Percentiles rank a stretch among this genome's conserved stretches.
These are phyloP conservation scores for Luvunga scandens DNA, from an alignment of 345 rosid genomes.

Conservation along the genomic window DNA sequence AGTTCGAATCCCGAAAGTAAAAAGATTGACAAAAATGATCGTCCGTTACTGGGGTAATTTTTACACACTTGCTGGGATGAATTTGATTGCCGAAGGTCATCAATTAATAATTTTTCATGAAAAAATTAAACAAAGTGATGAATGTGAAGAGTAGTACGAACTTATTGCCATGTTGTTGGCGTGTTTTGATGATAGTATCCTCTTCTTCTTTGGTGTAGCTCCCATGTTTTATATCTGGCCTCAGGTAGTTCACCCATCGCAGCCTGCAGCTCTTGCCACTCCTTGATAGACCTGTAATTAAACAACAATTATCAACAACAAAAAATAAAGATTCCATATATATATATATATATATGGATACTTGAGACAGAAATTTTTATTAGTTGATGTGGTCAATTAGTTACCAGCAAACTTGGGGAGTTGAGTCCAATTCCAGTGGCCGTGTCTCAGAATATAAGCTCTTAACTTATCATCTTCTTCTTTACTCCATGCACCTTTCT, in stretches of 20 bases:
- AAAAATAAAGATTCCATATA: no score
- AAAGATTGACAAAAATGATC: no score
- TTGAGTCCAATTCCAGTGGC: constrained; percentile 38
- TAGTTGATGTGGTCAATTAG: not conserved
- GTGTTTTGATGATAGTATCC: constrained; percentile 28
- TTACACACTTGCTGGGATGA: no score
- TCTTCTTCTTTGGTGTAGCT: constrained; percentile 35
- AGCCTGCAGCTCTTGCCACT: constrained; percentile 48
- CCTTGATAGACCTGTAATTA: constrained; percentile 31
- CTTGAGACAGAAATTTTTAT: no score
- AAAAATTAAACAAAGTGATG: no score
- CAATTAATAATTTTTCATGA: no score
- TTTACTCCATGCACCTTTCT: constrained; percentile 42
- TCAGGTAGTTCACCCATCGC: constrained; percentile 43
- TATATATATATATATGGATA: no score
- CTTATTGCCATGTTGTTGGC: constrained; percentile 34
- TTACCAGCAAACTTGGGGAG: constrained; percentile 39
- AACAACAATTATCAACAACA: not conserved
- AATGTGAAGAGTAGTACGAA: not conserved
- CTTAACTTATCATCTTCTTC: constrained; percentile 38
- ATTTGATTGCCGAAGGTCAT: no score
- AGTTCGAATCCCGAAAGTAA: no score
- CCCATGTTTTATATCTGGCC: constrained; percentile 37
- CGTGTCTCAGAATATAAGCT: constrained; percentile 23
- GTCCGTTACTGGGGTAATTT: no score